Conservation (phyloP, 495 filamentous ascomycete species). For the Filosporella fistucella region DNA sequence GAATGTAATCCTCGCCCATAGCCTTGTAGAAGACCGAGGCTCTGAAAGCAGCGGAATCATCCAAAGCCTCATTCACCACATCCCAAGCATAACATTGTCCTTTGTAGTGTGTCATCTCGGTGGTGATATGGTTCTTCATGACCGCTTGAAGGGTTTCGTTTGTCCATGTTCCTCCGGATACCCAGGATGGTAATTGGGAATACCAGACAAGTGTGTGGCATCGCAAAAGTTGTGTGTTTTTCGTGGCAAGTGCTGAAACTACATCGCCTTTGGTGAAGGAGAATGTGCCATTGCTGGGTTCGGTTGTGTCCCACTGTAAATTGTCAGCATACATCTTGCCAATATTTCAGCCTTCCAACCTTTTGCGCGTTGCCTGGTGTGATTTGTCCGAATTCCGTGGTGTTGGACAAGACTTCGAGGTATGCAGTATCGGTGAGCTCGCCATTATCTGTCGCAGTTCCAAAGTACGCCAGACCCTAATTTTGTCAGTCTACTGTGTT, state of each 20-base stretch:
- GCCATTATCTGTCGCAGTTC: slow-evolving; percentile 42
- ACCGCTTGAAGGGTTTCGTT: slow-evolving; percentile 44
- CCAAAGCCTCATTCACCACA: slow-evolving; percentile 64
- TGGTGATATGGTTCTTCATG: slow-evolving; percentile 54
- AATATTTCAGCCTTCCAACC: background rate
- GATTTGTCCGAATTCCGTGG: slow-evolving; percentile 43
- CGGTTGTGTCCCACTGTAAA: slow-evolving; percentile 38
- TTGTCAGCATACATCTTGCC: background rate
- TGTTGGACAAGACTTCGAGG: slow-evolving; percentile 24
- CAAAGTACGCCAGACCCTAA: slow-evolving; percentile 42
- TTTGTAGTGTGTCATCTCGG: slow-evolving; percentile 52
- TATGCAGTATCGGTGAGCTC: slow-evolving; percentile 32
- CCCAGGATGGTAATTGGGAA: slow-evolving; percentile 55
- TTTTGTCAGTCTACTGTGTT: background rate
- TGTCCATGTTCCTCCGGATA: slow-evolving; percentile 50
- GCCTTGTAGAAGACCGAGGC: slow-evolving; percentile 53
- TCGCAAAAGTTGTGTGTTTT: slow-evolving; percentile 26
- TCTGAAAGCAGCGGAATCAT: slow-evolving; percentile 54
- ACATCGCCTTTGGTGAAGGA: slow-evolving; percentile 46
- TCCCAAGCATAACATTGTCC: slow-evolving; percentile 62
- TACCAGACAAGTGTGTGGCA: slow-evolving; percentile 57
- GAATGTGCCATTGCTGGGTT: slow-evolving; percentile 42
- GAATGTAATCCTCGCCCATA: slow-evolving; percentile 49
- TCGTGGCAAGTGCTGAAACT: slow-evolving; percentile 43
- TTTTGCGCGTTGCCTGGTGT: slow-evolving; percentile 38